Evolutionary conservation across 306 rosid genomes (phyloP), one percentile per base, ranked within the genome.

Genomic region (Luffa aegyptiaca): DNA sequence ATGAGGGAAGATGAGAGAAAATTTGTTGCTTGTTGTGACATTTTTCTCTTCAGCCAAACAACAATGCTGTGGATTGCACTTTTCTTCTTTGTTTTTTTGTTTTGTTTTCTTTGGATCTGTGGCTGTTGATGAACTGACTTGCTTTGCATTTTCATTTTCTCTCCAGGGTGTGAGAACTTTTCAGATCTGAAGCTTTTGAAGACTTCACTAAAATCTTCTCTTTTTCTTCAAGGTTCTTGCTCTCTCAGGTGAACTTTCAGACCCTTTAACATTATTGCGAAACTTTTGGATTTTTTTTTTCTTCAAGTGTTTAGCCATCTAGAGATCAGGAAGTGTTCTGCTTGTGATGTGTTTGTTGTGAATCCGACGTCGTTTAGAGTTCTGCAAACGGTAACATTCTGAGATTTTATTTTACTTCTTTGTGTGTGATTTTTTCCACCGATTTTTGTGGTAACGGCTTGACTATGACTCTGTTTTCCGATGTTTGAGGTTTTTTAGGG

Each of bases 111-210:
- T 62, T 64, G 72, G 72, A 64, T 64, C 72, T 64, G 5, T 37
- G 45, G 20, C 26, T 37, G 12, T 64, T 64, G 5, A 64, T 37
- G 45, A 16, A 64, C 72, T 64, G 2, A 64, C 71, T 16, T 37
- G 12, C 45, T 13, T 62, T 36, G 46, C 46, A 64, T 64, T 64
- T 35, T 16, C 72, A 35, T 64, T 37, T 16, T 64, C 72, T 2
- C 44, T 61, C 12, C 72, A 64, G 72, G 72, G 26, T 9, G 41
- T 61, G 68, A 37, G 2, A 36, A 37, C 46, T 36, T 36, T 64
- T 16, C 48, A 64, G 72, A 64, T 64, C 72, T 64, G 72, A 64
- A 64, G 72, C 72, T 64, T 64, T 64, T 37, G 26, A 64, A 64
- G 72, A 16, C 5, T 64, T 35, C n/a, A 62, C 69, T 1, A 5